Evolutionary conservation across 306 rosid species (phyloP), one percentile per base, ranked within the genome.

Genomic region (Medicago arabica): DNA sequence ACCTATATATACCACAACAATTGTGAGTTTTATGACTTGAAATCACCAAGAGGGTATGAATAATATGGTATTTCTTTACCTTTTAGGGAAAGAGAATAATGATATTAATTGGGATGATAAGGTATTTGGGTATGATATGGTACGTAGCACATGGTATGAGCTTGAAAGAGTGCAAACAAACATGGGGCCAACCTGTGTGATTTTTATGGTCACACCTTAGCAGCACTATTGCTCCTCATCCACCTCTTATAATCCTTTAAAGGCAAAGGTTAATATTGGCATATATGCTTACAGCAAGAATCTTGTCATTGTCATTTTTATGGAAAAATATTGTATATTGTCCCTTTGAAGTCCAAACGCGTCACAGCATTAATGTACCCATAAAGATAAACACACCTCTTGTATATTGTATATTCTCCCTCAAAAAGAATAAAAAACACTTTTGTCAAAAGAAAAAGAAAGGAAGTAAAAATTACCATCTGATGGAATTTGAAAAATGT

Each of bases 171-270:
- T 66, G 54, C 36, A 17, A 66, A 66, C 41, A 8, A 66, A 66
- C 71, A 66, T 7, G 38, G 71, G 71, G 11, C 71, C 53, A 66
- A 64, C 69, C 69, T 64, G 71, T 63, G 70, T 18, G 34, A 66
- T 17, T 66, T 66, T 66, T 41, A 41, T 66, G 51, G 34, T 40
- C 34, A 40, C 53, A 40, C 5, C 70, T 18, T 65, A 40, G n/a
- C 14, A 11, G n/a, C 2, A 19, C 14, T 9, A 38, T 16, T 38
- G 50, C 16, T 16, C 51, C 9, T 31, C 34, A 2, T 40, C 31
- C 51, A 66, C 17, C 71, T 40, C 53, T 66, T 41, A 18, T 40
- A 65, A 39, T 40, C 70, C 34, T 65, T 2, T 39, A 65, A 64
- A 65, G 34, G 34, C 17, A 39, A 65, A 65, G 28, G 17, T 11